Evolutionary conservation across 139 green algal species (phyloP).

Genomic region (Coccomyxa sp.): DNA sequence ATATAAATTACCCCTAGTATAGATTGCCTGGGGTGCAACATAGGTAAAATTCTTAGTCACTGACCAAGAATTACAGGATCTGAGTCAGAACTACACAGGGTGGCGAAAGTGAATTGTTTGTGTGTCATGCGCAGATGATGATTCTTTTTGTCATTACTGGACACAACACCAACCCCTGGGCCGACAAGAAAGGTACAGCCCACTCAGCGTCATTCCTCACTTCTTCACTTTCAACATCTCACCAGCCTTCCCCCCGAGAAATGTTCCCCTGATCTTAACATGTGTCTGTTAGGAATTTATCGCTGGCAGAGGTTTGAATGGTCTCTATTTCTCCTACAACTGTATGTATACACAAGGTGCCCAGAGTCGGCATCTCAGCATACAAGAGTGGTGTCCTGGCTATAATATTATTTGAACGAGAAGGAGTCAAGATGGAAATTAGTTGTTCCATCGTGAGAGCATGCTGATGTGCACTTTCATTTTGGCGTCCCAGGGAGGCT

Average conservation of each 20-base stretch:
- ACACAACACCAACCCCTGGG: conserved; percentile 3
- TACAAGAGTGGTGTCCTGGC: neutral
- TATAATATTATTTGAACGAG: neutral
- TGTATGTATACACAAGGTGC: too few relatives aligned
- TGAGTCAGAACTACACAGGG: too few relatives aligned
- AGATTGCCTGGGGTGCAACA: too few relatives aligned
- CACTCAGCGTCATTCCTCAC: neutral
- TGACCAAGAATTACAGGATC: too few relatives aligned
- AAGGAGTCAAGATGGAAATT: neutral
- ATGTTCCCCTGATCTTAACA: neutral
- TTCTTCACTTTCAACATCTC: neutral
- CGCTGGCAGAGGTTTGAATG: neutral
- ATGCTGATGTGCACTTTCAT: too few relatives aligned
- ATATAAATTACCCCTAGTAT: too few relatives aligned
- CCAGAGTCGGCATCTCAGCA: too few relatives aligned
- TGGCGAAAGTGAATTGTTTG: too few relatives aligned
- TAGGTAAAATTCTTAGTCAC: too few relatives aligned
- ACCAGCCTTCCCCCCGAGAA: neutral
- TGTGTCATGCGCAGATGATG: neutral
- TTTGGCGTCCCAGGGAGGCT: neutral
- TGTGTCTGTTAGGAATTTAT: neutral
- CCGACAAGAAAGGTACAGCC: neutral
- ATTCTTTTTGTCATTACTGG: neutral
- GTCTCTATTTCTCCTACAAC: too few relatives aligned
- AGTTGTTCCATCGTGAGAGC: too few relatives aligned